These are phyloP conservation scores for Striga asiatica DNA, from an alignment of 257 asterid genomes.

Conservation along the genomic window DNA sequence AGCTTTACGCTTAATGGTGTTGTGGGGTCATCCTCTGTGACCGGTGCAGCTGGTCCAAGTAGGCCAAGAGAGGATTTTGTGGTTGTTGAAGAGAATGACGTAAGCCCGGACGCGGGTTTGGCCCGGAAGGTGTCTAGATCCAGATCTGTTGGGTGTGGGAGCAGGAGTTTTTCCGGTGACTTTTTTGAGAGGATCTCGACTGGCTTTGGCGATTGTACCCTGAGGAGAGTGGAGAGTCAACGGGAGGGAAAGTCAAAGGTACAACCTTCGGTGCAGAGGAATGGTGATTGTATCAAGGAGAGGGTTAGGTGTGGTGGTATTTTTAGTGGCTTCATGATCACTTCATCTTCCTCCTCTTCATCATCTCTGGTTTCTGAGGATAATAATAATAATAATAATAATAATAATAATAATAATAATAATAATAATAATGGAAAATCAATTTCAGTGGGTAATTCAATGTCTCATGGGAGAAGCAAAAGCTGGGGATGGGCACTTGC, in stretches of 20 bases:
- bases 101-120: slow-evolving; percentile 42
- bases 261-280: slow-evolving; percentile 26
- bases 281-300: slow-evolving; percentile 63
- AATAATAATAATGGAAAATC: slow-evolving; percentile 28
- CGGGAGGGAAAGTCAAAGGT: slow-evolving; percentile 80
- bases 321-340: slow-evolving; percentile 75
- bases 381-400: slow-evolving; percentile 29
- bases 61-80: slow-evolving; percentile 43
- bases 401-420: slow-evolving; percentile 18
- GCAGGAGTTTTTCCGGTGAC: slow-evolving; percentile 93
- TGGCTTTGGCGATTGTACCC: slow-evolving; percentile 94
- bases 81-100: slow-evolving; percentile 64
- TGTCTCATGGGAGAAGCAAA: slow-evolving; percentile 71
- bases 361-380: slow-evolving; percentile 52
- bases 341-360: slow-evolving; percentile 69
- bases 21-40: slow-evolving; percentile 26
- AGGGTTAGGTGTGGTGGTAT: slow-evolving; percentile 91
- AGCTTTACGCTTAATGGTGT: slow-evolving; percentile 20
- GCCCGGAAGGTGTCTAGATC: slow-evolving; percentile 89
- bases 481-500: slow-evolving; percentile 99
- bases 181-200: slow-evolving; percentile 91
- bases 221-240: slow-evolving; percentile 87
- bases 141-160: slow-evolving; percentile 98
- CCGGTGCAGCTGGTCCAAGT: slow-evolving; percentile 18
- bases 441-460: slow-evolving; percentile 13